These are phyloP conservation scores for Aphanomyces stellatus DNA, from an alignment of 352 stramenopile species.

Conservation along the genomic window DNA sequence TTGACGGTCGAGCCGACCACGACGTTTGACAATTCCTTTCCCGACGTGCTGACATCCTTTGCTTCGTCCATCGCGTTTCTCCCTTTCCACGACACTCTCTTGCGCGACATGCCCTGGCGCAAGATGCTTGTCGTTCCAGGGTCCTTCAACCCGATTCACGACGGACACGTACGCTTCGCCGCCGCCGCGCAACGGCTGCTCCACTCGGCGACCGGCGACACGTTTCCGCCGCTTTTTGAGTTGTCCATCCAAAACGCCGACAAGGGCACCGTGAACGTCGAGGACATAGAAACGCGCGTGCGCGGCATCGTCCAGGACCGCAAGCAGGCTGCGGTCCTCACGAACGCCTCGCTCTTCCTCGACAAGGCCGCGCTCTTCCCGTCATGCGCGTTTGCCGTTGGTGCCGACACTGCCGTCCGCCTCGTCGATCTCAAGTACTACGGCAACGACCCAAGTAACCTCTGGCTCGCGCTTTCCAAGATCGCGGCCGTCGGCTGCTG, in stretches of 20 bases:
- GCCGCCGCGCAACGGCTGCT: constrained; percentile 38
- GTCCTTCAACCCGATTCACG: constrained; percentile 79
- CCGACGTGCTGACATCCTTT: constrained; percentile 20
- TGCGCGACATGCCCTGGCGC: constrained; percentile 34
- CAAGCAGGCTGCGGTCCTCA: constrained; percentile 56
- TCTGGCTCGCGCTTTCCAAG: constrained; percentile 61
- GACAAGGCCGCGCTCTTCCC: constrained; percentile 75
- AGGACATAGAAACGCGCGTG: constrained; percentile 35
- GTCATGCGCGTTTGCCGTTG: constrained; percentile 76
- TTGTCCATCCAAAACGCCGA: constrained; percentile 70
- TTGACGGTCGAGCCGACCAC: constrained; percentile 17
- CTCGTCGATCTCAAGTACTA: constrained; percentile 90
- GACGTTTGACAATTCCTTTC: constrained; percentile 8
- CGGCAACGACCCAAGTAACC: constrained; percentile 52
- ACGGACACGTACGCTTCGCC: constrained; percentile 57
- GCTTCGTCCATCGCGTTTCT: constrained; percentile 42
- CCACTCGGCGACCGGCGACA: constrained; percentile 22
- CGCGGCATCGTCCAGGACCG: neutral
- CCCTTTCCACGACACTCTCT: constrained; percentile 20
- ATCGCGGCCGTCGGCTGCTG: constrained; percentile 54
- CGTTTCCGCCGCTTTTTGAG: constrained; percentile 57
- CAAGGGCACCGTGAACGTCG: constrained; percentile 51
- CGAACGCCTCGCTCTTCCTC: constrained; percentile 66
- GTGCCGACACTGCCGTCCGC: constrained; percentile 80
- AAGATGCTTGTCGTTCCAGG: constrained; percentile 47